Evolutionary conservation across 495 filamentous ascomycete species (phyloP).

Genomic region (Tricharina praecox): DNA sequence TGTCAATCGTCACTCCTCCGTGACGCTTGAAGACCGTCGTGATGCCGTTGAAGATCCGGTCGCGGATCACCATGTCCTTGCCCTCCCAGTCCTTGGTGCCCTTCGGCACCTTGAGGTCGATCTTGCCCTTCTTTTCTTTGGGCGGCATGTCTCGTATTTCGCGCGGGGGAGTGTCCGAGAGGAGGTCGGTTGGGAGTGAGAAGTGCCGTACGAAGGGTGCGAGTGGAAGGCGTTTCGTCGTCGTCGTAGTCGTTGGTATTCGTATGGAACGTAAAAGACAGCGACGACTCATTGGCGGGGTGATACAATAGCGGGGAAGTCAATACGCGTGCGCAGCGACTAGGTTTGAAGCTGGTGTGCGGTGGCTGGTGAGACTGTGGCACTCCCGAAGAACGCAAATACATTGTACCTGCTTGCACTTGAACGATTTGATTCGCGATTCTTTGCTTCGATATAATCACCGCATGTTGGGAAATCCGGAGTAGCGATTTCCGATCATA

Average conservation of each 20-base stretch:
- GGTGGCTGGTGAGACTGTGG: constrained; percentile 3
- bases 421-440: no score
- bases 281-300: constrained; percentile 6
- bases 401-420: no score
- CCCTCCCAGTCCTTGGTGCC: constrained; percentile 38
- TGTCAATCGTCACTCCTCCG: constrained; percentile 73
- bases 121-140: constrained; percentile 22
- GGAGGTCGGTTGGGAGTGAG: not conserved
- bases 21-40: constrained; percentile 76
- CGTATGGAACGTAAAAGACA: not conserved
- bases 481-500: no score
- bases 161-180: not conserved
- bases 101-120: constrained; percentile 26
- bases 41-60: constrained; percentile 71
- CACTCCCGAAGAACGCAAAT: not conserved
- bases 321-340: no score
- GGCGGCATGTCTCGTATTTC: constrained; percentile 16
- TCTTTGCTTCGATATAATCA: no score
- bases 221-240: not conserved
- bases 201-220: not conserved
- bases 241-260: not conserved
- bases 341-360: no score
- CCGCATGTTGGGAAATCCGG: no score
- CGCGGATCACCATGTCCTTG: constrained; percentile 57
- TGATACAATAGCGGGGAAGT: constrained; percentile 1